Evolutionary conservation across 371 early-diverging fungal genomes (phyloP).

Genomic region (Mucor ambiguus): DNA sequence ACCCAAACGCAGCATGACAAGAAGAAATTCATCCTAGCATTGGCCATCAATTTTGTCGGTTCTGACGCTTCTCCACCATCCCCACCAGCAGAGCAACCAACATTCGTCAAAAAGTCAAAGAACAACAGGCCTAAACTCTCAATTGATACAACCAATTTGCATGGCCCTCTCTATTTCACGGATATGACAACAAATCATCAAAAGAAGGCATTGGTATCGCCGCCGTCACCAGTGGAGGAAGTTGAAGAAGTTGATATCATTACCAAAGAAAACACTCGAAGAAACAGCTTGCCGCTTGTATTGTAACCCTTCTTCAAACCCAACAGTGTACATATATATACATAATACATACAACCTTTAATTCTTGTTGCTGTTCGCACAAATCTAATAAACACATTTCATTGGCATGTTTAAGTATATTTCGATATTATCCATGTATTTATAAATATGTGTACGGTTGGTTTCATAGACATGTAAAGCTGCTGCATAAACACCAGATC

Average conservation of each 20-base stretch:
- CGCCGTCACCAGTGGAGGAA: background rate
- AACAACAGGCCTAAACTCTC: constrained; percentile 32
- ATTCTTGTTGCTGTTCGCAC: background rate
- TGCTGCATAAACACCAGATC: background rate
- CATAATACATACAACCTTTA: background rate
- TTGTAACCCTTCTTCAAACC: background rate
- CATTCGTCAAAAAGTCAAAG: constrained; percentile 7
- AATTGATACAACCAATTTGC: constrained; percentile 44
- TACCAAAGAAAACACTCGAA: constrained; percentile 31
- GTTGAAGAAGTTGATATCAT: constrained; percentile 16
- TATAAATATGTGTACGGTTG: background rate
- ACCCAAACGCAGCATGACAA: constrained; percentile 11
- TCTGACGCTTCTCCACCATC: background rate
- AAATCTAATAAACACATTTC: background rate
- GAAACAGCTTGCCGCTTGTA: constrained; percentile 26
- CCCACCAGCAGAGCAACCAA: background rate
- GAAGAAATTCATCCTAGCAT: constrained; percentile 17
- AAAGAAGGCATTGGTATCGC: constrained; percentile 9
- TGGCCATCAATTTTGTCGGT: constrained; percentile 22
- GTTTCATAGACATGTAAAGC: background rate
- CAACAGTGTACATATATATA: background rate
- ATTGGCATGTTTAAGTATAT: background rate
- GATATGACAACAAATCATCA: constrained; percentile 47
- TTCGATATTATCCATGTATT: background rate
- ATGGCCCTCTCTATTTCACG: constrained; percentile 49